phyloP scores from a whole-genome alignment of 352 stramenopile species.

The Globisporangium heterothallicum region DNA sequence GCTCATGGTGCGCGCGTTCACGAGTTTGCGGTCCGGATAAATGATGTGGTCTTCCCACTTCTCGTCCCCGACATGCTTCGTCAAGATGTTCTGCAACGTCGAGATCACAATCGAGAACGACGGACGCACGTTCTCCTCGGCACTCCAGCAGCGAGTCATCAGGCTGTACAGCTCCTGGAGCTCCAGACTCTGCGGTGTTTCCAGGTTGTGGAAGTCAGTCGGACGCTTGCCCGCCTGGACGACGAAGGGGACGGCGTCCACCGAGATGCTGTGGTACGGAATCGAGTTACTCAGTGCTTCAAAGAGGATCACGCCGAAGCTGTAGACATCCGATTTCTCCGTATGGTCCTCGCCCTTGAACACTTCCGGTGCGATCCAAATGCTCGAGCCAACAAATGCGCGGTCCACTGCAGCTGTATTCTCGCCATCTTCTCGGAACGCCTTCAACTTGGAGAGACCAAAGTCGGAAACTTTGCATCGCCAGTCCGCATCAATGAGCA shows the following conservation, averaged over 20 bases:
- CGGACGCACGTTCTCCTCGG: slow-evolving; percentile 57
- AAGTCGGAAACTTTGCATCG: slow-evolving; percentile 89
- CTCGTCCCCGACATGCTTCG: slow-evolving; percentile 63
- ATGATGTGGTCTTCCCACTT: slow-evolving; percentile 85
- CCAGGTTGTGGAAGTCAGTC: slow-evolving; percentile 65
- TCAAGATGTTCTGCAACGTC: slow-evolving; percentile 57
- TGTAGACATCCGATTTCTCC: slow-evolving; percentile 88
- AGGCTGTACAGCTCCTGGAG: slow-evolving; percentile 65
- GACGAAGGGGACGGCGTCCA: slow-evolving; percentile 78
- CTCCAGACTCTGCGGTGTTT: slow-evolving; percentile 35
- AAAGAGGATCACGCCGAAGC: slow-evolving; percentile 81
- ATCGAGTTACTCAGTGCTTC: slow-evolving; percentile 58
- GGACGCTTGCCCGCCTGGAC: slow-evolving; percentile 73
- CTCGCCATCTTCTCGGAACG: slow-evolving; percentile 58
- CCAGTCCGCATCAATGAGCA: slow-evolving; percentile 87
- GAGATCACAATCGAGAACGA: slow-evolving; percentile 83
- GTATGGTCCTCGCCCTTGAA: slow-evolving; percentile 85
- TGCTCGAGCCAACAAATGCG: slow-evolving; percentile 77
- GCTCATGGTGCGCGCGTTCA: slow-evolving; percentile 37
- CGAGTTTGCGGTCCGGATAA: slow-evolving; percentile 71
- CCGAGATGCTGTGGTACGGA: slow-evolving; percentile 72
- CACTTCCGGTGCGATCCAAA: slow-evolving; percentile 89
- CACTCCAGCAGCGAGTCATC: slow-evolving; percentile 79
- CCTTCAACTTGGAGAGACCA: slow-evolving; percentile 82
- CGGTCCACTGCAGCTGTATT: slow-evolving; percentile 28